Conservation (phyloP, 768 basidiomycete genomes). For the Boletus reticuloceps region DNA sequence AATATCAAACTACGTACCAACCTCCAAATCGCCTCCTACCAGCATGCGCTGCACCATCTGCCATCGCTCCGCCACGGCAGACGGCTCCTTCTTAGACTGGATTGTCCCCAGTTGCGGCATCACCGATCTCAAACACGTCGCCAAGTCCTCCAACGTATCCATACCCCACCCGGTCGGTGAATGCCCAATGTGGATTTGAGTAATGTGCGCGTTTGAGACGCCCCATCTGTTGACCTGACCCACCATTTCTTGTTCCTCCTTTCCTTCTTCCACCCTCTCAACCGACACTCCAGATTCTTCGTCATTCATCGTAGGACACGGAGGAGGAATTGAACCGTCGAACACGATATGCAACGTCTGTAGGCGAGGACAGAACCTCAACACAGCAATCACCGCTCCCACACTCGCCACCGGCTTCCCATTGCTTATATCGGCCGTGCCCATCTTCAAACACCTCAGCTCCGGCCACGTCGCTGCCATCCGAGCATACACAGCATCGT, state of each 20-base stretch:
- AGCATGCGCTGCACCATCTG: too few relatives aligned
- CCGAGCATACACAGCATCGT: slow-evolving; percentile 8
- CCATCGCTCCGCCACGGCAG: too few relatives aligned
- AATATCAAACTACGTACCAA: not conserved
- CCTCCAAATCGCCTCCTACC: too few relatives aligned
- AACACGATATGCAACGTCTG: slow-evolving; percentile 13
- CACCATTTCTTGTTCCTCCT: not conserved
- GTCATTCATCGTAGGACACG: not conserved
- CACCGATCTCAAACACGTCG: slow-evolving; percentile 7
- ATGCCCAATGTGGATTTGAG: slow-evolving; percentile 14
- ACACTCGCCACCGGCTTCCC: slow-evolving; percentile 10
- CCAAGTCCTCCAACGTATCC: not conserved
- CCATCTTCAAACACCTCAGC: slow-evolving; percentile 12
- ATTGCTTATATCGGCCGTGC: not conserved
- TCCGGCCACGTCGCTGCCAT: slow-evolving; percentile 9
- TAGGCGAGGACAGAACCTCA: slow-evolving; percentile 10
- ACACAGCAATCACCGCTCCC: slow-evolving; percentile 11
- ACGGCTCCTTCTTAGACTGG: not conserved
- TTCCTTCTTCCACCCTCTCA: not conserved
- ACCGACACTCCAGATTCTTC: too few relatives aligned
- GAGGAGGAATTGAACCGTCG: slow-evolving; percentile 11
- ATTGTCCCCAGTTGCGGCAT: slow-evolving; percentile 11
- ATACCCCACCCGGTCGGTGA: slow-evolving; percentile 3
- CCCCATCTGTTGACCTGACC: not conserved
- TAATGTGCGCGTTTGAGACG: slow-evolving; percentile 4